phyloP scores from a whole-genome alignment of 2,329 filamentous ascomycete species.

The Lachnellula hyalina region DNA sequence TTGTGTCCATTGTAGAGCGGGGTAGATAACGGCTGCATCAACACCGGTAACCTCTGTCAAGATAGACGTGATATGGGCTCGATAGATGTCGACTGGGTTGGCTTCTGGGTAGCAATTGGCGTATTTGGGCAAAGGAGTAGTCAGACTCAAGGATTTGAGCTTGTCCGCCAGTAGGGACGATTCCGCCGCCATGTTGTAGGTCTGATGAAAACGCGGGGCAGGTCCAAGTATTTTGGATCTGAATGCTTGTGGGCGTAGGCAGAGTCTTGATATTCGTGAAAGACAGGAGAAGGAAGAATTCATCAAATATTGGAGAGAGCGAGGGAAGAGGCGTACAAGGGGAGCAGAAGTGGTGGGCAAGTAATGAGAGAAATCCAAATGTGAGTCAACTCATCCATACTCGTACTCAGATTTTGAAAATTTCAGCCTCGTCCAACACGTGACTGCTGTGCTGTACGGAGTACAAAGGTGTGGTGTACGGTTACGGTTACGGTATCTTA shows the following conservation, averaged over 20 bases:
- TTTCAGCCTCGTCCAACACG: too few species aligned
- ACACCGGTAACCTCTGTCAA: constrained; percentile 66
- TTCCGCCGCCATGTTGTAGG: constrained; percentile 23
- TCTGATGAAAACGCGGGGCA: constrained; percentile 10
- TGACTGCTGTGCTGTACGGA: too few species aligned
- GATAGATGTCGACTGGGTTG: constrained; percentile 77
- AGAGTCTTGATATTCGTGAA: constrained; percentile 16
- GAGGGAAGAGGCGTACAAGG: constrained; percentile 1
- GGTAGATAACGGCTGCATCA: constrained; percentile 65
- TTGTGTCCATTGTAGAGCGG: constrained; percentile 71
- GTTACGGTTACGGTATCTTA: too few species aligned
- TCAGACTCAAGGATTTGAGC: constrained; percentile 26
- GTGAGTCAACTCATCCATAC: not conserved
- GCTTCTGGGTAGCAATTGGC: constrained; percentile 58
- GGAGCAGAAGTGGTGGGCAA: not conserved
- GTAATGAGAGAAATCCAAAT: not conserved
- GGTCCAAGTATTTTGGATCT: constrained; percentile 2
- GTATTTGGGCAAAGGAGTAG: constrained; percentile 33
- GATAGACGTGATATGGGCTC: constrained; percentile 67
- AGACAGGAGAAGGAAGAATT: constrained; percentile 20
- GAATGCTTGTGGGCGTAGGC: constrained; percentile 3
- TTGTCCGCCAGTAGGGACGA: constrained; percentile 21
- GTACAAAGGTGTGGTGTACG: too few species aligned
- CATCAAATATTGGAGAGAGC: constrained; percentile 20
- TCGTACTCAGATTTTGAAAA: too few species aligned